Evolutionary conservation across 2,329 filamentous ascomycete genomes (phyloP).

Genomic region (Teratosphaeriaceae sp.): DNA sequence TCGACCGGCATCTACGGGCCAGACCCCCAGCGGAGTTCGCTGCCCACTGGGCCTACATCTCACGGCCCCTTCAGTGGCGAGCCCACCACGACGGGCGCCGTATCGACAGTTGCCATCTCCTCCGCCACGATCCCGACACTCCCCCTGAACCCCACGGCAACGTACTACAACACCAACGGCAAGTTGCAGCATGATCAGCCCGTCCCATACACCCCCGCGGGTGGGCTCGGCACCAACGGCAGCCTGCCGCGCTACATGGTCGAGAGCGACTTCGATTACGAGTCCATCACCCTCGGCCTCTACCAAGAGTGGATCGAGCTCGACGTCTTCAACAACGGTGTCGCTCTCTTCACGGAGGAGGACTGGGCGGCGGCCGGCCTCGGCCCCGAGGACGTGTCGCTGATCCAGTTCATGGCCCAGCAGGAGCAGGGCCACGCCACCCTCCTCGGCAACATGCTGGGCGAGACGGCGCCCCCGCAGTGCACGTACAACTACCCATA

Average conservation of each 20-base stretch:
- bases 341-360: constrained; percentile 59
- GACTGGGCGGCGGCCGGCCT: constrained; percentile 66
- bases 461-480: constrained; percentile 60
- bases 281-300: constrained; percentile 66
- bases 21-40: constrained; percentile 41
- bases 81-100: constrained; percentile 62
- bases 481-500: constrained; percentile 81
- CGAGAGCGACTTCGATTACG: constrained; percentile 75
- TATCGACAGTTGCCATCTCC: constrained; percentile 52
- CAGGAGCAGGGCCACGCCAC: constrained; percentile 76
- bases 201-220: constrained; percentile 61
- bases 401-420: constrained; percentile 70
- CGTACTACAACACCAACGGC: constrained; percentile 66
- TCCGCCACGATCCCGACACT: constrained; percentile 52
- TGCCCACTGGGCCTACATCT: constrained; percentile 53
- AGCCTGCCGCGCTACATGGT: constrained; percentile 68
- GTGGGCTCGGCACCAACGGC: constrained; percentile 74
- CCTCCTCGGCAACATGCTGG: constrained; percentile 70
- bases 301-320: constrained; percentile 84
- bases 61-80: constrained; percentile 64
- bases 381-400: constrained; percentile 58
- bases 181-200: constrained; percentile 60
- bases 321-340: constrained; percentile 71
- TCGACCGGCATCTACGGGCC: constrained; percentile 29
- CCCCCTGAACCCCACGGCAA: constrained; percentile 55